Percentiles rank a stretch among this genome's conserved stretches.
Conservation (phyloP, 495 filamentous ascomycete genomes). For the Trichocladium uniseriatum region DNA sequence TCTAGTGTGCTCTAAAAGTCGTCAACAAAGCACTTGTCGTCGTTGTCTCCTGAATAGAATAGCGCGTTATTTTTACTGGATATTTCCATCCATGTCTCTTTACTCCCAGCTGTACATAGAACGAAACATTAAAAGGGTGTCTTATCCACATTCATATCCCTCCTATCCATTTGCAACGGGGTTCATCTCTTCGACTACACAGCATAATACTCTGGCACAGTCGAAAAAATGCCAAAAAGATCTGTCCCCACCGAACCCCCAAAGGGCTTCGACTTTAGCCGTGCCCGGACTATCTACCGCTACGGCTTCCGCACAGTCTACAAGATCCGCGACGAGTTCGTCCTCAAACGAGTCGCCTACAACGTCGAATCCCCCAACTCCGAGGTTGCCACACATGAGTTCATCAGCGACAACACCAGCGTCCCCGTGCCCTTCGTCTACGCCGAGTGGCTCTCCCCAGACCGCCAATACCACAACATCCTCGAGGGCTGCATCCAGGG, state of each 20-base stretch:
- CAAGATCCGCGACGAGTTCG: neutral
- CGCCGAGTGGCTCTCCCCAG: constrained; percentile 1
- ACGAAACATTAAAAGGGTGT: no score
- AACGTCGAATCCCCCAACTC: neutral
- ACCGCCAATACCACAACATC: neutral
- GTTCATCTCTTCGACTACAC: neutral
- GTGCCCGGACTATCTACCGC: neutral
- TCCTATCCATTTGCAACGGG: no score
- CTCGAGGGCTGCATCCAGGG: neutral
- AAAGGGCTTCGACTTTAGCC: neutral
- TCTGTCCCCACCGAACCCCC: neutral
- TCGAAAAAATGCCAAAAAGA: neutral
- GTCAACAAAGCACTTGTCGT: no score
- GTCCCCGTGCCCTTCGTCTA: neutral
- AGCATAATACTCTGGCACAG: neutral
- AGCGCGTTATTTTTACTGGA: no score
- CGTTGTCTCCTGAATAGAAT: no score
- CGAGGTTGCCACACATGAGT: neutral
- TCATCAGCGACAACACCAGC: neutral
- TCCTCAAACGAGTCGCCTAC: neutral
- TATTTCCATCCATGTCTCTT: no score
- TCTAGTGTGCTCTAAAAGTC: no score
- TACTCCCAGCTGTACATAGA: no score
- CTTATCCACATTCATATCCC: no score
- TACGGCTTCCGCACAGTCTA: neutral